A percentile compares a stretch with the other conserved stretches of the same genome.
phyloP scores from a whole-genome alignment of 768 basidiomycete genomes.

The Russula ochroleuca region DNA sequence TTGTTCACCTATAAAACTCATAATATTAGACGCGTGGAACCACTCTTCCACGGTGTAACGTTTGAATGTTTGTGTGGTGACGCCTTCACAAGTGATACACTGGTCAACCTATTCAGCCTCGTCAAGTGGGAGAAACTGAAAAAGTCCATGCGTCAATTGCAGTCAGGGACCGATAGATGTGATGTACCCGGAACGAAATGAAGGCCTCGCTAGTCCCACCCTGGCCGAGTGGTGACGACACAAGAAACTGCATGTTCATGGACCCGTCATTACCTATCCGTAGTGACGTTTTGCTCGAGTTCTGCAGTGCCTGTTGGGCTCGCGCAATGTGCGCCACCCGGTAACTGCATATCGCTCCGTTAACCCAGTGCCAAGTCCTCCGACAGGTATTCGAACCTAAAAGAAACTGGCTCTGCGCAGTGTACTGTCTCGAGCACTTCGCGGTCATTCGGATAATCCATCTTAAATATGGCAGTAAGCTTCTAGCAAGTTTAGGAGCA shows the following conservation, averaged over 20 bases:
- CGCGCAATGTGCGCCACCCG: conserved; percentile 72
- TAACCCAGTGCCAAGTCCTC: neutral
- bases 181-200: conserved; percentile 81
- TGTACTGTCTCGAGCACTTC: conserved; percentile 91
- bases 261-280: conserved; percentile 80
- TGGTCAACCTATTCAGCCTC: conserved; percentile 12
- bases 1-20: conserved; percentile 7
- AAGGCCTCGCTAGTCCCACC: conserved; percentile 57
- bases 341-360: conserved; percentile 52
- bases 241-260: conserved; percentile 85
- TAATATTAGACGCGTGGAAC: conserved; percentile 21
- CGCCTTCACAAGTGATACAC: neutral
- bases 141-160: neutral
- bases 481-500: neutral
- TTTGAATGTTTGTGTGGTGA: neutral
- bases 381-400: conserved; percentile 51
- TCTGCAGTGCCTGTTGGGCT: conserved; percentile 70
- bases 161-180: neutral
- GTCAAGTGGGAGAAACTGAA: conserved; percentile 23
- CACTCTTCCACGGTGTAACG: neutral
- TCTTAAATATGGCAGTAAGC: conserved; percentile 42
- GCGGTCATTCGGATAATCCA: conserved; percentile 93
- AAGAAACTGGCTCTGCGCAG: conserved; percentile 59
- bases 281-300: conserved; percentile 83
- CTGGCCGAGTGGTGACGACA: conserved; percentile 48